A percentile compares a stretch with the other conserved stretches of the same genome.
Conservation (phyloP, 805 yeast genomes). For the Saturnispora quitensis region DNA sequence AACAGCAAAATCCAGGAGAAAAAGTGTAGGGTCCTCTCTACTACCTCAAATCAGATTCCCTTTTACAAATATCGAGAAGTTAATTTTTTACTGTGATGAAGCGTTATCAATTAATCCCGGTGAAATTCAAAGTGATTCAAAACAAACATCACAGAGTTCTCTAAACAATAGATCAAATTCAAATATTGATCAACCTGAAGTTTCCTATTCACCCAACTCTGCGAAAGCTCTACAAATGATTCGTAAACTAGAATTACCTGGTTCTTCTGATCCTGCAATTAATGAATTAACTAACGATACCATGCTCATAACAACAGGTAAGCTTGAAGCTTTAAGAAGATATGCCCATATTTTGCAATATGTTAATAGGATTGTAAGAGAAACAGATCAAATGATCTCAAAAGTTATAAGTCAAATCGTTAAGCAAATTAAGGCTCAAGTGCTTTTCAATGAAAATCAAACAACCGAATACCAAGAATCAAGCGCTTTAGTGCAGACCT, state of each 20-base stretch:
- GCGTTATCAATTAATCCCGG: conserved; percentile 68
- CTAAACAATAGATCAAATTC: conserved; percentile 10
- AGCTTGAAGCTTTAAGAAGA: conserved; percentile 61
- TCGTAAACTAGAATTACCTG: conserved; percentile 32
- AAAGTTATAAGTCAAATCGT: conserved; percentile 57
- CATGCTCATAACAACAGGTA: conserved; percentile 45
- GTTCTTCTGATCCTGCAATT: conserved; percentile 58
- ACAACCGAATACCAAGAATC: not conserved
- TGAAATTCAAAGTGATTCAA: conserved; percentile 33
- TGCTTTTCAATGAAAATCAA: conserved; percentile 7
- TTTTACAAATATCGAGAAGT: conserved; percentile 46
- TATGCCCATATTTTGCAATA: conserved; percentile 67
- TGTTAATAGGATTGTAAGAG: conserved; percentile 66
- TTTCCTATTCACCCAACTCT: conserved; percentile 50
- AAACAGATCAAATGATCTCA: conserved; percentile 64
- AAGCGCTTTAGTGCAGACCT: not conserved
- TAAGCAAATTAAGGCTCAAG: conserved; percentile 36
- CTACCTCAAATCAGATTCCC: conserved; percentile 43
- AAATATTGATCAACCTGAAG: conserved; percentile 21
- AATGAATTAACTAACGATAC: conserved; percentile 59
- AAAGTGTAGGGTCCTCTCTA: conserved; percentile 33
- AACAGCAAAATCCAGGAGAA: conserved; percentile 23
- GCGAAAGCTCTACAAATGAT: conserved; percentile 44
- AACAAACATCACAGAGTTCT: not conserved
- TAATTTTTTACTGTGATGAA: conserved; percentile 62